Conservation (phyloP, 257 asterid genomes). For the Scutellaria baicalensis region DNA sequence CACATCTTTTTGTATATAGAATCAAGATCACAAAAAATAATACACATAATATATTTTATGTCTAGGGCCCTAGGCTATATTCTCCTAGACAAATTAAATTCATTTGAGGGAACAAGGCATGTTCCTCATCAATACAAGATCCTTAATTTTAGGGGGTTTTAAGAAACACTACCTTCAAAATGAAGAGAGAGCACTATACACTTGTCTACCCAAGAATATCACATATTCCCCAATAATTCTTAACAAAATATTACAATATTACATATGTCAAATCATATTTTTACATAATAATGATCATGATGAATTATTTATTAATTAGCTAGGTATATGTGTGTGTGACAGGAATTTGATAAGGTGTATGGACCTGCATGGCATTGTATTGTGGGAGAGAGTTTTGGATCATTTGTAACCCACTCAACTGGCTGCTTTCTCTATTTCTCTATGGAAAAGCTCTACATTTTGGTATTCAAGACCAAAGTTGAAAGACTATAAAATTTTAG, state of each 20-base stretch:
- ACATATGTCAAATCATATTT: constrained; percentile 2
- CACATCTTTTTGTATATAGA: background rate
- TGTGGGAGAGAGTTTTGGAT: constrained; percentile 74
- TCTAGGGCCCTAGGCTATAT: too few relatives aligned
- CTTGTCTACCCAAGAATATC: constrained; percentile 16
- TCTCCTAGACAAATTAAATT: background rate
- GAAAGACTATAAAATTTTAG: constrained; percentile 9
- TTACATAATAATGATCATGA: background rate
- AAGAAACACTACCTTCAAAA: background rate
- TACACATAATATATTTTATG: background rate
- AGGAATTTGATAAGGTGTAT: constrained; percentile 73
- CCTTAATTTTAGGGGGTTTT: constrained; percentile 3
- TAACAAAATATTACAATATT: background rate
- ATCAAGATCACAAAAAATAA: too few relatives aligned
- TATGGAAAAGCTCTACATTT: constrained; percentile 53
- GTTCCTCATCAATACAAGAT: background rate
- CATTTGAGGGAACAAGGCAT: background rate
- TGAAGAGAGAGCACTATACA: background rate
- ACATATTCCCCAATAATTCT: background rate
- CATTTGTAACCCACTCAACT: constrained; percentile 67
- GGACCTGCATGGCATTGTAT: constrained; percentile 89
- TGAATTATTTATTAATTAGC: background rate
- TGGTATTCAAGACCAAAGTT: constrained; percentile 67
- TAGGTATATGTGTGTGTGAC: background rate
- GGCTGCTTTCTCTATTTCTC: constrained; percentile 69